Evolutionary conservation across 371 early-diverging fungal genomes (phyloP).

Genomic region (Mucor ambiguus): DNA sequence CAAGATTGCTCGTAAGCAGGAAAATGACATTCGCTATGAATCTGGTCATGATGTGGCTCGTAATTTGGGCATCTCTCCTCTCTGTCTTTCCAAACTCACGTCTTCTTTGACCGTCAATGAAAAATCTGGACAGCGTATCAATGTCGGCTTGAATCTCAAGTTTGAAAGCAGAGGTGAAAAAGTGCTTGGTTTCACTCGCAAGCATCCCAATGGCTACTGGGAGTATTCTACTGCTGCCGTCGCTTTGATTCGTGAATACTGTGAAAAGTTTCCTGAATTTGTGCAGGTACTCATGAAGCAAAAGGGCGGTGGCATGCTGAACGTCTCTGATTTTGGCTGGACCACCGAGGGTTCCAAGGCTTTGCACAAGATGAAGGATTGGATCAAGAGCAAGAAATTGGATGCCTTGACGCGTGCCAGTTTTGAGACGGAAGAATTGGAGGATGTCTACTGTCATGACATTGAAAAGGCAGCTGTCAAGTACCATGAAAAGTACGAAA

Average conservation of each 20-base stretch:
- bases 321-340: conserved; percentile 37
- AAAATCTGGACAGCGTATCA: conserved; percentile 59
- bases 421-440: conserved; percentile 68
- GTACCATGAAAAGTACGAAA: conserved; percentile 44
- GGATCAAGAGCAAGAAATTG: conserved; percentile 68
- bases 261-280: conserved; percentile 73
- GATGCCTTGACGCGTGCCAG: conserved; percentile 69
- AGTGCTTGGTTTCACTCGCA: conserved; percentile 85
- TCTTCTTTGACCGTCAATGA: conserved; percentile 75
- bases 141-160: conserved; percentile 88
- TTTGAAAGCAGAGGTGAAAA: conserved; percentile 86
- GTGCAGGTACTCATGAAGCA: conserved; percentile 60
- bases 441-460: conserved; percentile 54
- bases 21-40: conserved; percentile 50
- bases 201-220: conserved; percentile 75
- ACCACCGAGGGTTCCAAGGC: conserved; percentile 30
- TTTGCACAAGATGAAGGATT: conserved; percentile 56
- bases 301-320: conserved; percentile 37
- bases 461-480: conserved; percentile 58
- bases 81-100: conserved; percentile 81
- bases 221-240: conserved; percentile 82
- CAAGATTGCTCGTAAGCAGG: conserved; percentile 48
- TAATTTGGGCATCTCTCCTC: conserved; percentile 56
- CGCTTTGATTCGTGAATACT: conserved; percentile 72
- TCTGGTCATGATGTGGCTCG: conserved; percentile 72